Evolutionary conservation across 306 rosid species (phyloP), one percentile per base, ranked within the genome.

Genomic region (Clitoria ternatea): DNA sequence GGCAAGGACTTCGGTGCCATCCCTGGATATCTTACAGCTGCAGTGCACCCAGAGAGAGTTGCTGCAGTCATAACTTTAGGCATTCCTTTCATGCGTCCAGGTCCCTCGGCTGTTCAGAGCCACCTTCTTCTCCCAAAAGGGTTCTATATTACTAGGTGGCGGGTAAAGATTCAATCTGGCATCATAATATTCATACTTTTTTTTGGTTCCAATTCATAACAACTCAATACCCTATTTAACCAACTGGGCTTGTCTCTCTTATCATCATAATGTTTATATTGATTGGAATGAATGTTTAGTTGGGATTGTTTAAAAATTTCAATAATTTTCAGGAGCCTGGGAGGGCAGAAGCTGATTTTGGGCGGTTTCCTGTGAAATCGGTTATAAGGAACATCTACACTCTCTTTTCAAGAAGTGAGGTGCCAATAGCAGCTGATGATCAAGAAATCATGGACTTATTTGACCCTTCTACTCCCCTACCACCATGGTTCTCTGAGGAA

Each of bases 381-480:
- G 84, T 84, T 15, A 37, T 81, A 52, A 87, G 89, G 42, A 87
- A 82, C 80, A 82, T 87, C 23, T 81, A 84, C 55, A 77, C 56
- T 26, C 87, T 87, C 35, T 87, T 79, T 77, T 87, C 91, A 2
- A 15, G 40, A 42, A 77, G 81, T 78, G 89, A 87, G 64, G 11
- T 87, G 1, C 89, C 89, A 4, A 7, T 74, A 24, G 89, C 89
- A 1, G 56, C 62, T n/a, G 69, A 77, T 23, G 79, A 75, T 71
- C 79, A 80, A 17, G 89, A 87, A 75, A 77, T 84, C 69, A 87
- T 84, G 92, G 92, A 82, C 53, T 75, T 84, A 85, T 79, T 76
- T 27, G 54, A 84, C 69, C 92, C 87, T 4, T 76, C 87, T 32
- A 68, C 63, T 74, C 92, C 85, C n/a, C 54, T 87, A 0, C 89